phyloP scores from a whole-genome alignment of 371 early-diverging fungal genomes.

The Thermomucor indicae-seudaticae region DNA sequence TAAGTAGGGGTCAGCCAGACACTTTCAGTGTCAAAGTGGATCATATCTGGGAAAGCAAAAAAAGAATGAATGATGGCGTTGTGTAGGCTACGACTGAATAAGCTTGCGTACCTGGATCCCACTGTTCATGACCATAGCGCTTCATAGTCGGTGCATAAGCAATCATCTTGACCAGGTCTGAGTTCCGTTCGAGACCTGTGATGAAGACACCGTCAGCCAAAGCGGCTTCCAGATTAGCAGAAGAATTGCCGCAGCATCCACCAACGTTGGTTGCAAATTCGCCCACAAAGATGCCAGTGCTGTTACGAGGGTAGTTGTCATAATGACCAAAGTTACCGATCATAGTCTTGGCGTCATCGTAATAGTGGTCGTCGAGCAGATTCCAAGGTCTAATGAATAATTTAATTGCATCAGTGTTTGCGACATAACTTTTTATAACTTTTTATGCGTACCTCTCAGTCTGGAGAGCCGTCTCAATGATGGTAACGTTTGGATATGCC shows the following conservation, averaged over 20 bases:
- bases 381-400: constrained; percentile 10
- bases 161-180: constrained; percentile 19
- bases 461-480: constrained; percentile 15
- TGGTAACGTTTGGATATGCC: constrained; percentile 9
- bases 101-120: constrained; percentile 15
- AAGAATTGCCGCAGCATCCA: constrained; percentile 16
- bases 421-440: no score
- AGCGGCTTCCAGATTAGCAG: constrained; percentile 23
- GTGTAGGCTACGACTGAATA: neutral
- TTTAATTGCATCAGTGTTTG: no score
- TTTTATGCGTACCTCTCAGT: neutral
- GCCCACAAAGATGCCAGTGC: constrained; percentile 16
- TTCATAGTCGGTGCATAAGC: constrained; percentile 23
- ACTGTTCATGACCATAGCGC: constrained; percentile 20
- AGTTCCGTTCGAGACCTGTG: constrained; percentile 23
- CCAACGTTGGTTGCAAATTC: constrained; percentile 20
- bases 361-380: constrained; percentile 19
- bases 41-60: constrained; percentile 8
- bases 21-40: constrained; percentile 16
- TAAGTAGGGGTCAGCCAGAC: constrained; percentile 20
- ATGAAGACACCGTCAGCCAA: constrained; percentile 20
- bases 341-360: constrained; percentile 10
- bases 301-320: constrained; percentile 15
- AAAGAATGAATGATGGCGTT: neutral
- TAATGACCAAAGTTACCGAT: constrained; percentile 3